Evolutionary conservation across 352 stramenopile species (phyloP), one percentile per base, ranked within the genome.

Genomic region (Phytophthora sojae): DNA sequence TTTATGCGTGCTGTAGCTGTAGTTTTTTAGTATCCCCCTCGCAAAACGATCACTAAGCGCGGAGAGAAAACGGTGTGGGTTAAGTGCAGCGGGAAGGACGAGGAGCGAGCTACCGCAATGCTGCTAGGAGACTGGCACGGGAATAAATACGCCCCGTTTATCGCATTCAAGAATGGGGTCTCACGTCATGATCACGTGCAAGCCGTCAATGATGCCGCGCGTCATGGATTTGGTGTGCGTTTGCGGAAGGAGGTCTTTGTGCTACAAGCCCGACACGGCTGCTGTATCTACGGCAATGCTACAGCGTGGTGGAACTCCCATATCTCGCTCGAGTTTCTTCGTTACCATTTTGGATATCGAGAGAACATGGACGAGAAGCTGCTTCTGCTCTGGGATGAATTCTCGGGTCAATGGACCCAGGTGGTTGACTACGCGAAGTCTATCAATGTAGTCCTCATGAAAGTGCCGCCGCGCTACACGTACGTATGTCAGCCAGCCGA

Each of bases 61-160:
- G 49, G 64, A 4, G 11, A 44, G 2, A 71, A 62, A n/a, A 71
- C 50, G 1, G 64, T 71, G 7, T 71, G 57, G 64, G 49, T 7
- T 12, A 62, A 52, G n/a, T 52, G 55, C 14, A 39, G 37, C 15
- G 50, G 37, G 1, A 62, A 66, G 29, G 56, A 71, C 49, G 66
- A 58, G 21, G 37, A 57, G 26, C 19, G 64, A 39, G 50, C 52
- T 4, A 67, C 50, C 1, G 64, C 52, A 55, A 54, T 55, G 57
- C 44, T 64, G 14, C 6, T 64, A 8, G 57, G 15, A 23, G 26
- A 55, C 25, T 64, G 23, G 15, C 7, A 55, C 6, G 44, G 57
- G 17, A 55, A 64, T 8, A 64, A 64, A 44, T 64, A 55, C n/a
- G 32, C 3, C 44, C 17, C 44, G 14, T 55, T 45, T 56, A 14